phyloP scores from a whole-genome alignment of 805 yeast genomes.

The Priceomyces fermenticarens region DNA sequence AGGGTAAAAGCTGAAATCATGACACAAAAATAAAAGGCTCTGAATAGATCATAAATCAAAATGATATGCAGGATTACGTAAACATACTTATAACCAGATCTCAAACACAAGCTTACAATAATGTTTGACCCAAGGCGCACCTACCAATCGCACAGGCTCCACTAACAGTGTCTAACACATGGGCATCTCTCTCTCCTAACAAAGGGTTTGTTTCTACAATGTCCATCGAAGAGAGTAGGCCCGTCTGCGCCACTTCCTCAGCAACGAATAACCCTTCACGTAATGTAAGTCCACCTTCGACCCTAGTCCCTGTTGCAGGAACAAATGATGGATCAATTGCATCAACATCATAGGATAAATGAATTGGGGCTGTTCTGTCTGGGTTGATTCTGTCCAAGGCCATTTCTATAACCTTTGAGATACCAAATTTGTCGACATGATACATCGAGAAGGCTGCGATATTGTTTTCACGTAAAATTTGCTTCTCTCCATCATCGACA shows the following conservation, averaged over 20 bases:
- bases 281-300: constrained; percentile 90
- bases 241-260: constrained; percentile 88
- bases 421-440: constrained; percentile 92
- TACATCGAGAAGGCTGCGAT: constrained; percentile 92
- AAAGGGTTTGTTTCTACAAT: constrained; percentile 92
- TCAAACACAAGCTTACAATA: constrained; percentile 39
- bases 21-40: too few species aligned
- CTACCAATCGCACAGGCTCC: constrained; percentile 90
- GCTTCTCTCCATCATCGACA: constrained; percentile 83
- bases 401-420: constrained; percentile 86
- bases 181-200: constrained; percentile 72
- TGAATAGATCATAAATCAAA: too few species aligned
- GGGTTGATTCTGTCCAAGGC: constrained; percentile 81
- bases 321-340: constrained; percentile 93
- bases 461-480: constrained; percentile 62
- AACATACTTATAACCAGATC: too few species aligned
- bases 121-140: constrained; percentile 92
- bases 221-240: constrained; percentile 84
- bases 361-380: constrained; percentile 65
- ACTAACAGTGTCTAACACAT: constrained; percentile 78
- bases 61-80: too few species aligned
- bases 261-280: constrained; percentile 92
- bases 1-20: too few species aligned
- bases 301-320: constrained; percentile 98
- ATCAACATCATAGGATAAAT: constrained; percentile 92